A percentile compares a stretch with the other conserved stretches of the same genome.
Evolutionary conservation across 495 filamentous ascomycete genomes (phyloP).

Genomic region (Podospora fimiseda): DNA sequence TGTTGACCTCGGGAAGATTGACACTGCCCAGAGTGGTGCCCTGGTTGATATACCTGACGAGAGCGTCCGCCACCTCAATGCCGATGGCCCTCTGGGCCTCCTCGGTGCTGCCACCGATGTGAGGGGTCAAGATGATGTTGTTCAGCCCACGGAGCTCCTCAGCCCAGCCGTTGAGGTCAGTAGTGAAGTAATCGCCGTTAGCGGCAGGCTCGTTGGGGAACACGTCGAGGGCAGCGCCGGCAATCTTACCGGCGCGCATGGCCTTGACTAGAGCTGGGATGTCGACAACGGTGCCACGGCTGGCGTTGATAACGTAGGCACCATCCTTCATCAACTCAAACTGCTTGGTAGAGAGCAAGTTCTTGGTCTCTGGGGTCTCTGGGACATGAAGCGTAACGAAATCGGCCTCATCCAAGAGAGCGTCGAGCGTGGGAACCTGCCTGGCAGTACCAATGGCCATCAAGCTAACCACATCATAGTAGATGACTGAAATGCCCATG

Average conservation of each 20-base stretch:
- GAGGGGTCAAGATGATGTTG: constrained; percentile 92
- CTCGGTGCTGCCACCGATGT: constrained; percentile 96
- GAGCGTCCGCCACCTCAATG: constrained; percentile 78
- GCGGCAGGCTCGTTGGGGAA: constrained; percentile 89
- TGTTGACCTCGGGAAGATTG: constrained; percentile 89
- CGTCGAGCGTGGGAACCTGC: constrained; percentile 72
- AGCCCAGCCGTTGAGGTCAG: constrained; percentile 77
- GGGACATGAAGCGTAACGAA: constrained; percentile 95
- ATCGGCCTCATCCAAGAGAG: constrained; percentile 71
- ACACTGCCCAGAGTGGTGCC: constrained; percentile 85
- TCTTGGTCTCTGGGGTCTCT: constrained; percentile 82
- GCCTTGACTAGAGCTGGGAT: constrained; percentile 87
- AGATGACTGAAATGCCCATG: constrained; percentile 96
- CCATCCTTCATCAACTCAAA: constrained; percentile 86
- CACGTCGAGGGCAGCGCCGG: constrained; percentile 92
- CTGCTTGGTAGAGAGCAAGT: constrained; percentile 74
- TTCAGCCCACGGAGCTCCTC: constrained; percentile 76
- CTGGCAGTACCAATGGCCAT: constrained; percentile 86
- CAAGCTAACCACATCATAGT: constrained; percentile 86
- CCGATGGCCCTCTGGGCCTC: constrained; percentile 97
- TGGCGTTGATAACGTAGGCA: constrained; percentile 92
- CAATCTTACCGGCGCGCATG: constrained; percentile 81
- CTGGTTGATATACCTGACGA: constrained; percentile 90
- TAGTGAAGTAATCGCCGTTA: constrained; percentile 92
- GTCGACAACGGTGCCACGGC: constrained; percentile 87